These are phyloP conservation scores for Aspergillus alliaceus DNA, from an alignment of 2,329 filamentous ascomycete species.

Conservation along the genomic window DNA sequence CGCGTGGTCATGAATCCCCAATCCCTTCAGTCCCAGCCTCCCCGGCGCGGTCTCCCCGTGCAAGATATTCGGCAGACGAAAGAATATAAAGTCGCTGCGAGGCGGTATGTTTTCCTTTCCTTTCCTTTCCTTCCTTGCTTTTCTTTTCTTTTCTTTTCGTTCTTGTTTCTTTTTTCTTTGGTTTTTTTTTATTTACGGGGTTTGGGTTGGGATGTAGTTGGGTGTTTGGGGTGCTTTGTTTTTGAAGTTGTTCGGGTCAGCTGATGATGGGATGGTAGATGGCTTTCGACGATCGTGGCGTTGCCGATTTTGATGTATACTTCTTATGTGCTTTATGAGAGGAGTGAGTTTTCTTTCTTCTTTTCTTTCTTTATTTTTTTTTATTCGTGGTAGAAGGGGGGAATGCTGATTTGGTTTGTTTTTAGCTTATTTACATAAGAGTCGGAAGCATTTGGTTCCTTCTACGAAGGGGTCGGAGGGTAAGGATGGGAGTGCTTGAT, in stretches of 20 bases:
- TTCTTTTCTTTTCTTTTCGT: neutral
- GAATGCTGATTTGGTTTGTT: neutral
- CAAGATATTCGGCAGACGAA: conserved; percentile 41
- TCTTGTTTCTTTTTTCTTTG: neutral
- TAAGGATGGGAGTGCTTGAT: neutral
- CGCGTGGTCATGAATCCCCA: conserved; percentile 16
- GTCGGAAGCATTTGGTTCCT: conserved; percentile 14
- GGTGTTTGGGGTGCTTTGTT: no score
- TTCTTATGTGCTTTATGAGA: conserved; percentile 34
- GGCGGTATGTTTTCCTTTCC: conserved; percentile 27
- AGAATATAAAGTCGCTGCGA: conserved; percentile 40
- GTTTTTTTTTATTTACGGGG: neutral
- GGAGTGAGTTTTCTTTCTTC: conserved; percentile 23
- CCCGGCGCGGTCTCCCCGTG: conserved; percentile 10
- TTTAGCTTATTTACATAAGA: conserved; percentile 28
- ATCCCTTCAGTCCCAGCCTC: neutral
- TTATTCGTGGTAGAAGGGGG: neutral
- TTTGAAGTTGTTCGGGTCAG: no score
- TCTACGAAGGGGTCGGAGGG: neutral
- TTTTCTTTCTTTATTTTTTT: neutral
- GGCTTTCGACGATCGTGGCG: conserved; percentile 33
- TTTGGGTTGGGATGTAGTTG: neutral
- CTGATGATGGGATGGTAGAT: conserved; percentile 18
- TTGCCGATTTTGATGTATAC: conserved; percentile 34
- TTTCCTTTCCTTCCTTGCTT: neutral